Evolutionary conservation across 176 grass and related monocot genomes (phyloP).

Genomic region (Puccinellia tenuiflora): DNA sequence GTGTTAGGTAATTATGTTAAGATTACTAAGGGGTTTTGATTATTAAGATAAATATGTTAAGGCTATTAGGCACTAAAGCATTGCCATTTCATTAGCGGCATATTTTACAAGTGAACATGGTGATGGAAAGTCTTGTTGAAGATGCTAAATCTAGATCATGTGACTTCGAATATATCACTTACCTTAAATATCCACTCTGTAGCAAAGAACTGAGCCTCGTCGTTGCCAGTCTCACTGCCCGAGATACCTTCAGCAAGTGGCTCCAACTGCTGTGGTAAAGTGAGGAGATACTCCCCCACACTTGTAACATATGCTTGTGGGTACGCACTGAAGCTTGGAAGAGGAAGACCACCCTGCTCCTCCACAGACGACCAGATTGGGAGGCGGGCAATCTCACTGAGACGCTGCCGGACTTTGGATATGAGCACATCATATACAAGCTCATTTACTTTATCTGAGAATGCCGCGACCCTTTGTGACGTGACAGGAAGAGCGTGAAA

Average conservation of each 20-base stretch:
- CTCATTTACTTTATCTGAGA: slow-evolving; percentile 95
- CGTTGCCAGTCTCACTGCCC: slow-evolving; percentile 58
- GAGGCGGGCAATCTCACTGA: slow-evolving; percentile 67
- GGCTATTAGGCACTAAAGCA: neutral
- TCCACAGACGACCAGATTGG: slow-evolving; percentile 88
- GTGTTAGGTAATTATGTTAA: neutral
- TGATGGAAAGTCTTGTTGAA: neutral
- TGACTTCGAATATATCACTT: slow-evolving; percentile 2
- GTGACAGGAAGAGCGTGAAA: slow-evolving; percentile 85
- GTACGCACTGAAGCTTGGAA: slow-evolving; percentile 97
- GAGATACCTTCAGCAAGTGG: slow-evolving; percentile 85
- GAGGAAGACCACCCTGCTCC: slow-evolving; percentile 78
- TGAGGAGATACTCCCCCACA: slow-evolving; percentile 95
- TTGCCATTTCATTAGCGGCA: neutral
- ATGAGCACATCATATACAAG: slow-evolving; percentile 94
- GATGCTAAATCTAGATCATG: neutral
- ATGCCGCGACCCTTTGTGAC: slow-evolving; percentile 79
- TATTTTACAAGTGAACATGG: neutral
- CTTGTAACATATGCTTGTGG: slow-evolving; percentile 88
- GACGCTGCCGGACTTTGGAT: slow-evolving; percentile 75
- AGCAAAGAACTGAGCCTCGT: slow-evolving; percentile 95
- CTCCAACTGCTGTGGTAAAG: slow-evolving; percentile 92
- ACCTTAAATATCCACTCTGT: slow-evolving; percentile 99
- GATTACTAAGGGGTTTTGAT: neutral
- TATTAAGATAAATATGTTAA: too few species aligned